These are phyloP conservation scores for Excoecaria agallocha DNA, from an alignment of 345 rosid species.

Conservation along the genomic window DNA sequence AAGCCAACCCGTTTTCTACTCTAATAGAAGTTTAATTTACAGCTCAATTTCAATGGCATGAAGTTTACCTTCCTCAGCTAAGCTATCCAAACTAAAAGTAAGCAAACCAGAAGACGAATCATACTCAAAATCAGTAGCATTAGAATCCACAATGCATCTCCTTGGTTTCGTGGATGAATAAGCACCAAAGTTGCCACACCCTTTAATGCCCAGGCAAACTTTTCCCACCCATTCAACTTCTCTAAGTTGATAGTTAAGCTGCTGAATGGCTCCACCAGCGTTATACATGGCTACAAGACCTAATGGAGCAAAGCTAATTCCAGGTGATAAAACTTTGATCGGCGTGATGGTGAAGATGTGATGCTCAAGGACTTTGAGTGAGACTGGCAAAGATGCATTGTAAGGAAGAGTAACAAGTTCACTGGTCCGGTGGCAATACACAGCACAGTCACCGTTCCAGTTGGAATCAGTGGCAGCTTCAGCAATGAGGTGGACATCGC, in stretches of 20 bases:
- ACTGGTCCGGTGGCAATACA: constrained; percentile 49
- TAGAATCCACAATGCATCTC: constrained; percentile 53
- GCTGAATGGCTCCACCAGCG: constrained; percentile 80
- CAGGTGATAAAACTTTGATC: constrained; percentile 46
- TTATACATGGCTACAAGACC: constrained; percentile 86
- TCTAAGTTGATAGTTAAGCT: constrained; percentile 48
- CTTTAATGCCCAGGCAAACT: constrained; percentile 57
- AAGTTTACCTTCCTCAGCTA: constrained; percentile 49
- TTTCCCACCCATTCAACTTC: constrained; percentile 43
- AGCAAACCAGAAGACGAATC: constrained; percentile 50
- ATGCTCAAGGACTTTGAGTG: constrained; percentile 72
- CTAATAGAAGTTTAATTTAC: constrained; percentile 12
- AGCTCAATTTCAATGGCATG: constrained; percentile 49
- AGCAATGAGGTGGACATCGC: constrained; percentile 71
- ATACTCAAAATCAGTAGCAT: constrained; percentile 47
- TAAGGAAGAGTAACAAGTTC: constrained; percentile 57
- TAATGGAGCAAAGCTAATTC: constrained; percentile 66
- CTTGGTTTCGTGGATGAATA: constrained; percentile 70
- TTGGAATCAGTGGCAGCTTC: constrained; percentile 64
- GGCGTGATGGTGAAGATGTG: constrained; percentile 66
- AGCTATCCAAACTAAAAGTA: constrained; percentile 36
- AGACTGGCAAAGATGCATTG: constrained; percentile 65
- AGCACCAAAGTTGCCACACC: constrained; percentile 76
- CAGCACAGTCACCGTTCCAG: constrained; percentile 67
- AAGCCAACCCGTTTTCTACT: background rate